Evolutionary conservation across 345 rosid species (phyloP), one percentile per base, ranked within the genome.

Genomic region (Hibiscus syriacus): DNA sequence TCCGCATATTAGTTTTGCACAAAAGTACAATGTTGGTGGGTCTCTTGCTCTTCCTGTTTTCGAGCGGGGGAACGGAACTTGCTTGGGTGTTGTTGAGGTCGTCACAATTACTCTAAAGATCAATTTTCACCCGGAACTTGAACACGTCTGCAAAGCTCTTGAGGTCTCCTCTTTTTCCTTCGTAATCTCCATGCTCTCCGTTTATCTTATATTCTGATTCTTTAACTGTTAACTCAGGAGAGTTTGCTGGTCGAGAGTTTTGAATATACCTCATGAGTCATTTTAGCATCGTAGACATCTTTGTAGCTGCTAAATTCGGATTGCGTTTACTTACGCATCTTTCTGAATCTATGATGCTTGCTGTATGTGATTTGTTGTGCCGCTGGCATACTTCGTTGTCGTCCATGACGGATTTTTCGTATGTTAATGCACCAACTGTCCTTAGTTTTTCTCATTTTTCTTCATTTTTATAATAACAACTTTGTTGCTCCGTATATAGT

Each of bases 21-120:
- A 73, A 19, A 77, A 84, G 68, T 86, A 77, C 66, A 80, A 88
- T 66, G 88, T 90, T 20, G 80, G 87, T 2, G 98, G 96, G 5
- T 90, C 96, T 62, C 85, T 92, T 74, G 98, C 92, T 11, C 83
- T 90, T 70, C 98, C 98, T 50, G 86, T 92, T 19, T 88, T 92
- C 43, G 97, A 85, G 79, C 74, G 76, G 58, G 84, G 83, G 55
- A 88, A 86, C 62, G 81, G 92, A 30, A 79, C 58, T 73, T 92
- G 96, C 81, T 78, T 92, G 78, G 97, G 97, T 26, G 95, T 92
- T 69, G 89, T 92, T 73, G 98, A 92, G 87, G 76, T 92, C 53
- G 80, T 92, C 61, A 84, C 92, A 27, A 90, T 93, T 45, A 73
- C 83, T 63, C 88, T 73, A 78, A 83, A 83, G 78, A 79, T 79